These are phyloP conservation scores for Cornus suecica DNA, from an alignment of 148 eudicot genomes.

Conservation along the genomic window DNA sequence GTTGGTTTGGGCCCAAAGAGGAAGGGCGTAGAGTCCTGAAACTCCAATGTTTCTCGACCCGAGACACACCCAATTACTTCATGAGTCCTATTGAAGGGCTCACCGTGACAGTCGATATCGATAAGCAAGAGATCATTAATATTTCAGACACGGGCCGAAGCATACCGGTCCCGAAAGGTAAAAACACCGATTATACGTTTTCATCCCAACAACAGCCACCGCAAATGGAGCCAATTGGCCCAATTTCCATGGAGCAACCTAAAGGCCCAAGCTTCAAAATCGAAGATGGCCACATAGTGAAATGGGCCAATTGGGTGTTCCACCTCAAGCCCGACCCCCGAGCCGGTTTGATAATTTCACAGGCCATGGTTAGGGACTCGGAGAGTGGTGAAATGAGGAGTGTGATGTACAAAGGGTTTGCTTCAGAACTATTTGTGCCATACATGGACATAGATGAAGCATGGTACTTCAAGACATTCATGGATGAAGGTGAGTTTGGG, in stretches of 20 bases:
- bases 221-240: conserved; percentile 22
- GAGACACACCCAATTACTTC: conserved; percentile 35
- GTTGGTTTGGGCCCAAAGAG: conserved; percentile 33
- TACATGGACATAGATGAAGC: conserved; percentile 39
- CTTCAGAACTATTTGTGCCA: too few relatives aligned
- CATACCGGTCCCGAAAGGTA: conserved; percentile 29
- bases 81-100: conserved; percentile 50
- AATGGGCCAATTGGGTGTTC: conserved; percentile 48
- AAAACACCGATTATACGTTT: conserved; percentile 27
- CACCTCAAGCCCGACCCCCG: conserved; percentile 37
- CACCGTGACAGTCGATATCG: conserved; percentile 22
- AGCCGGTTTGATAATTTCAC: conserved; percentile 35
- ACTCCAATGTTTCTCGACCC: conserved; percentile 26
- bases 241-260: conserved; percentile 39
- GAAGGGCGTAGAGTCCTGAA: conserved; percentile 30
- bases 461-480: conserved; percentile 40
- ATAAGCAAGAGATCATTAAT: conserved; percentile 22
- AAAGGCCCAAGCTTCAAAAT: conserved; percentile 33
- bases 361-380: conserved; percentile 29
- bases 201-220: not conserved
- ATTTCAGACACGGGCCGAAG: conserved; percentile 18
- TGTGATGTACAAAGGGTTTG: too few relatives aligned
- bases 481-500: conserved; percentile 46
- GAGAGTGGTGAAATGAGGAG: conserved; percentile 29
- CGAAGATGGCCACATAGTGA: conserved; percentile 29